Conservation (phyloP, 148 eudicot genomes). For the Chenopodium album region DNA sequence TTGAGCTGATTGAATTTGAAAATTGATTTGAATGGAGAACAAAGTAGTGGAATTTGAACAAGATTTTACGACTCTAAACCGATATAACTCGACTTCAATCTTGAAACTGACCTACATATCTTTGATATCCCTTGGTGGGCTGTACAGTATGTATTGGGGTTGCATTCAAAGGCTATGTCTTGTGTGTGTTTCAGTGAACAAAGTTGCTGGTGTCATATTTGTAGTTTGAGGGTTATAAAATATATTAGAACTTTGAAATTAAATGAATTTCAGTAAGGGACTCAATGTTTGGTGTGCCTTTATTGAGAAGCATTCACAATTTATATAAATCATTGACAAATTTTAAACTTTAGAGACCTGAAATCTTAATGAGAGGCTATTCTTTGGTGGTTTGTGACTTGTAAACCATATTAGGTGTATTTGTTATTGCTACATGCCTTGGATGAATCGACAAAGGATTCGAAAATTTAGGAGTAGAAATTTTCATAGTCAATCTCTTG, state of each 20-base stretch:
- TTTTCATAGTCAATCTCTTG: background rate
- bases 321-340: background rate
- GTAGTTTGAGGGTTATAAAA: background rate
- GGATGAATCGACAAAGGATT: background rate
- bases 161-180: background rate
- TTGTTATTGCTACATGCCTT: slow-evolving; percentile 5
- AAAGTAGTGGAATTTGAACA: background rate
- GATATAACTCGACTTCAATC: background rate
- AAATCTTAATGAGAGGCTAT: background rate
- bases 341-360: background rate
- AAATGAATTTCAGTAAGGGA: too few relatives aligned
- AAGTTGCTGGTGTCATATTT: background rate
- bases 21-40: too few relatives aligned
- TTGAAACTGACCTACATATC: background rate
- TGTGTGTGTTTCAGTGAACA: background rate
- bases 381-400: background rate
- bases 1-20: background rate
- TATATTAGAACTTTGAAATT: background rate
- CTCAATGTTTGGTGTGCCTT: background rate
- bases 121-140: background rate
- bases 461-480: background rate
- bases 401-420: background rate
- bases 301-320: background rate
- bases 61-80: background rate
- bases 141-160: background rate